Conservation (phyloP, 2,329 filamentous ascomycete species). For the Trichoderma sp. region DNA sequence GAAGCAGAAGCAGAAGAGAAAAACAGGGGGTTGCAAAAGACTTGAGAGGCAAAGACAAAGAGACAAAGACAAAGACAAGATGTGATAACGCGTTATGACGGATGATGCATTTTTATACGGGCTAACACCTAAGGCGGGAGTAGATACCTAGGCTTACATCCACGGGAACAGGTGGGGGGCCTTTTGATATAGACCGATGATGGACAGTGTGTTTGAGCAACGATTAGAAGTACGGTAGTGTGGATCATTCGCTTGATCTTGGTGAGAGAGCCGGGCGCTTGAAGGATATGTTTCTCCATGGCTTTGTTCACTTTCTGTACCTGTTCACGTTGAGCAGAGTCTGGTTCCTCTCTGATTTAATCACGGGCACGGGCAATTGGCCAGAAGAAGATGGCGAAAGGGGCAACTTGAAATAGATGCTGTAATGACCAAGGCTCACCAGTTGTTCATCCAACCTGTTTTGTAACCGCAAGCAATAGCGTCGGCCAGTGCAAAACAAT, state of each 20-base stretch:
- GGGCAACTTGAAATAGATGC: no score
- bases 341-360: no score
- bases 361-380: no score
- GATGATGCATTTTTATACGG: not conserved
- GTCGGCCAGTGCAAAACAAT: no score
- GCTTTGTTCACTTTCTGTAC: not conserved
- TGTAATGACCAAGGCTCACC: no score
- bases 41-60: not conserved
- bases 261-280: not conserved
- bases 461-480: no score
- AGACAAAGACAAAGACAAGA: not conserved
- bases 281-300: not conserved
- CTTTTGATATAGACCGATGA: conserved; percentile 1
- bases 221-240: not conserved
- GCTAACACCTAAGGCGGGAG: not conserved
- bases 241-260: not conserved
- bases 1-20: no score
- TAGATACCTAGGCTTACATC: not conserved
- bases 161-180: not conserved
- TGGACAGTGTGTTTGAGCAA: not conserved
- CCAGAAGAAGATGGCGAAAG: no score
- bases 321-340: not conserved
- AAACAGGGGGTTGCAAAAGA: not conserved
- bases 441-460: no score
- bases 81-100: conserved; percentile 21